Evolutionary conservation across 2,329 filamentous ascomycete genomes (phyloP).

Genomic region (Gremmenia infestans): DNA sequence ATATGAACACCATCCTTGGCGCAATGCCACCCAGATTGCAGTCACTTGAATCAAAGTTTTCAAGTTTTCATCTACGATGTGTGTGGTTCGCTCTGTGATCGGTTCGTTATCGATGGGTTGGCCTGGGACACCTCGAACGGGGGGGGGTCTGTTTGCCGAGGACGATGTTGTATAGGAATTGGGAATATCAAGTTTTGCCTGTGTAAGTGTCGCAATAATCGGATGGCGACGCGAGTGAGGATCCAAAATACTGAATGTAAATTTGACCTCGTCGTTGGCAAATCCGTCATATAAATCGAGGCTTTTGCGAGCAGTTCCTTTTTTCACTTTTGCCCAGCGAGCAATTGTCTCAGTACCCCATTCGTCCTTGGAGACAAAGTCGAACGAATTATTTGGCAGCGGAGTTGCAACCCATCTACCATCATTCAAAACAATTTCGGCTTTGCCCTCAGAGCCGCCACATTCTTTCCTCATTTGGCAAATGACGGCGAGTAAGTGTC

Average conservation of each 20-base stretch:
- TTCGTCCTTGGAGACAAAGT: slow-evolving; percentile 53
- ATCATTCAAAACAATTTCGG: slow-evolving; percentile 63
- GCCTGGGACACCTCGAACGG: slow-evolving; percentile 9
- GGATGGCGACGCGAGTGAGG: slow-evolving; percentile 66
- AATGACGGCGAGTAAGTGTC: slow-evolving; percentile 63
- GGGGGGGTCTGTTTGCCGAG: slow-evolving; percentile 43
- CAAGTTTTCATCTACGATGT: slow-evolving; percentile 39
- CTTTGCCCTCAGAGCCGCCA: slow-evolving; percentile 33
- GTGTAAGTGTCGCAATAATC: slow-evolving; percentile 64
- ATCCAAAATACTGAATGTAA: slow-evolving; percentile 73
- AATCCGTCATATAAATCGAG: slow-evolving; percentile 23
- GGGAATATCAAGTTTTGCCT: slow-evolving; percentile 60
- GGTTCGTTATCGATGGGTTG: slow-evolving; percentile 19
- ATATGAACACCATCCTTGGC: slow-evolving; percentile 39
- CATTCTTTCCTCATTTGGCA: slow-evolving; percentile 54
- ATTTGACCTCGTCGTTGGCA: slow-evolving; percentile 46
- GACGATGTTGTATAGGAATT: slow-evolving; percentile 59
- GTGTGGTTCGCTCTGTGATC: slow-evolving; percentile 31
- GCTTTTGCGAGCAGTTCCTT: slow-evolving; percentile 30
- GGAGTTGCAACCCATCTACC: slow-evolving; percentile 54
- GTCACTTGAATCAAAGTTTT: slow-evolving; percentile 47
- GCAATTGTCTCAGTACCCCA: slow-evolving; percentile 55
- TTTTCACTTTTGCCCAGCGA: slow-evolving; percentile 59
- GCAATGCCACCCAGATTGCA: slow-evolving; percentile 47
- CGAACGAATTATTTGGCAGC: slow-evolving; percentile 54